Percentiles rank a stretch among this genome's conserved stretches.
phyloP scores from a whole-genome alignment of 371 early-diverging fungal species.

The Aphelidium insulamus region DNA sequence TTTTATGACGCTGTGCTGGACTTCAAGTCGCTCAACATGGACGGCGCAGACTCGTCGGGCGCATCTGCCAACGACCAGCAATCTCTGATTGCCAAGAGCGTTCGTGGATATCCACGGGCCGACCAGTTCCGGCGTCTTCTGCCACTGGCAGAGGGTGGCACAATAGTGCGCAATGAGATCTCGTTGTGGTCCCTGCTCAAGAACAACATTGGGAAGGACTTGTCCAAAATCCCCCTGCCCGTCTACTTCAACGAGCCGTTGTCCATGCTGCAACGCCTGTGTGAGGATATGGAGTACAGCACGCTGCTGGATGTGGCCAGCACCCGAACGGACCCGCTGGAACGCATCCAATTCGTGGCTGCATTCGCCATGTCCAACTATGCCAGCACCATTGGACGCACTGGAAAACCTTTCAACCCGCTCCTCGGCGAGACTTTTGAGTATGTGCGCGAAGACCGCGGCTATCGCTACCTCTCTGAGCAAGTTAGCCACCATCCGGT shows the following conservation, averaged over 20 bases:
- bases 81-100: too few relatives aligned
- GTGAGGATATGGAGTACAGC: constrained; percentile 61
- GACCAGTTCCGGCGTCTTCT: too few relatives aligned
- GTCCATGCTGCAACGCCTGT: constrained; percentile 54
- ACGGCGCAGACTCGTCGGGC: too few relatives aligned
- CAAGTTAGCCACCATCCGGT: constrained; percentile 68
- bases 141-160: too few relatives aligned
- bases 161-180: constrained; percentile 9
- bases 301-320: constrained; percentile 46
- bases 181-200: constrained; percentile 50
- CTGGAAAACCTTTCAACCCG: constrained; percentile 71
- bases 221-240: constrained; percentile 52
- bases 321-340: constrained; percentile 22
- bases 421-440: constrained; percentile 70
- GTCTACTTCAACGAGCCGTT: constrained; percentile 72
- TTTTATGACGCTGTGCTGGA: constrained; percentile 41
- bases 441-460: constrained; percentile 47
- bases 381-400: constrained; percentile 43
- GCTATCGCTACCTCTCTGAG: constrained; percentile 52
- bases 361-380: constrained; percentile 69
- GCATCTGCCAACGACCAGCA: constrained; percentile 4
- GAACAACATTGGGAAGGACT: constrained; percentile 60
- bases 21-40: too few relatives aligned
- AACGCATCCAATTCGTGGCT: constrained; percentile 46
- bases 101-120: too few relatives aligned